phyloP scores from a whole-genome alignment of 2,329 filamentous ascomycete species.

The Didymella arachidicola region DNA sequence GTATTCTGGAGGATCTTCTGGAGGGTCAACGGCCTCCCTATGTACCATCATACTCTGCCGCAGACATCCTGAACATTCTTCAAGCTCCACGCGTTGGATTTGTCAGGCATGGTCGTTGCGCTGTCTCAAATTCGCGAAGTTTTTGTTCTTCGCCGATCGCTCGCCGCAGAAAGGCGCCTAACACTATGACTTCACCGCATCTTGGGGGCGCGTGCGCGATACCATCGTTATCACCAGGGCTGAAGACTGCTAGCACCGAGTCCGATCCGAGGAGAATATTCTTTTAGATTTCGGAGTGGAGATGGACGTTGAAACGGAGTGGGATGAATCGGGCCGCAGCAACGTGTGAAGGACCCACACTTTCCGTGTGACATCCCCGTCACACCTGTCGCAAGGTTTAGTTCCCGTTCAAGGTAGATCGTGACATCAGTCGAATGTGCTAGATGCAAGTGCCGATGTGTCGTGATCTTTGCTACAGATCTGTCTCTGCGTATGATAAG shows the following conservation, averaged over 20 bases:
- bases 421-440: slow-evolving; percentile 3
- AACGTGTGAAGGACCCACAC: slow-evolving; percentile 16
- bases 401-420: slow-evolving; percentile 17
- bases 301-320: slow-evolving; percentile 6
- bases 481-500: neutral
- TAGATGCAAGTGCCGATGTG: neutral
- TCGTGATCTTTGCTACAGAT: slow-evolving; percentile 1
- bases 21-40: slow-evolving; percentile 6
- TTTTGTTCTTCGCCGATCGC: slow-evolving; percentile 37
- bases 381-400: slow-evolving; percentile 11
- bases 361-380: slow-evolving; percentile 5
- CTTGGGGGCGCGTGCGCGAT: slow-evolving; percentile 1
- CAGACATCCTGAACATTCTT: slow-evolving; percentile 10
- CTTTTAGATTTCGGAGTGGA: slow-evolving; percentile 9
- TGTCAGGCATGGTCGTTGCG: slow-evolving; percentile 30
- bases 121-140: slow-evolving; percentile 24
- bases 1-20: neutral
- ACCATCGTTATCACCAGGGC: slow-evolving; percentile 6
- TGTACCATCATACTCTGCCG: slow-evolving; percentile 6
- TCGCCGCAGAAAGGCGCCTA: slow-evolving; percentile 32
- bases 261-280: slow-evolving; percentile 13
- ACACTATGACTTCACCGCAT: slow-evolving; percentile 22
- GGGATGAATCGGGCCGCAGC: slow-evolving; percentile 10
- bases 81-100: slow-evolving; percentile 22
- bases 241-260: slow-evolving; percentile 16